Evolutionary conservation across 164 flowering plant genomes (phyloP).

Genomic region (Sextonia rubra): DNA sequence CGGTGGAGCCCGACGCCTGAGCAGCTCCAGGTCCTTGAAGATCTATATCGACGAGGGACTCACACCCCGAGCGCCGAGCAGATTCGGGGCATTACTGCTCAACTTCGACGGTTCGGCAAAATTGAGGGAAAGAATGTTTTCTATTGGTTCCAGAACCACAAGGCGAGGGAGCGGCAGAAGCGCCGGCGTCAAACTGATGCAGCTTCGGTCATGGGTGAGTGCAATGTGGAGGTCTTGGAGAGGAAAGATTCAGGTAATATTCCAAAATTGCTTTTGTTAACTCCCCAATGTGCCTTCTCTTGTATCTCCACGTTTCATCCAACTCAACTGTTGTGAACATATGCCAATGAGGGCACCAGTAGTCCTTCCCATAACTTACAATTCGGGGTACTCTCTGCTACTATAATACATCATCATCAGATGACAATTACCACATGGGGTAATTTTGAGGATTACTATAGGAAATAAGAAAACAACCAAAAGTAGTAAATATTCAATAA

Average conservation of each 20-base stretch:
- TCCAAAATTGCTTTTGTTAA: not conserved
- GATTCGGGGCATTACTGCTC: slow-evolving; percentile 72
- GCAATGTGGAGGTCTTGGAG: slow-evolving; percentile 17
- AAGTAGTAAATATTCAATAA: no score
- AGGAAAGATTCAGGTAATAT: slow-evolving; percentile 46
- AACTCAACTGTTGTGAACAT: no score
- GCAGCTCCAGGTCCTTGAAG: slow-evolving; percentile 63
- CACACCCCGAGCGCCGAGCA: slow-evolving; percentile 76
- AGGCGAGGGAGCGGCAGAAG: slow-evolving; percentile 84
- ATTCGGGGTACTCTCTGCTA: no score
- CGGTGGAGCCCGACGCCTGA: slow-evolving; percentile 93
- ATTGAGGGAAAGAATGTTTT: slow-evolving; percentile 92
- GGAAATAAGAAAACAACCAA: no score
- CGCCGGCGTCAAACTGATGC: slow-evolving; percentile 60
- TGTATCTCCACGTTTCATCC: no score
- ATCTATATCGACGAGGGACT: slow-evolving; percentile 62
- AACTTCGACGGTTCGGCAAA: slow-evolving; percentile 68
- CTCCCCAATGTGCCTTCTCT: not conserved
- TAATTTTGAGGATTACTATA: no score
- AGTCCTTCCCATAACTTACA: no score
- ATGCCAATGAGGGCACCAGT: no score
- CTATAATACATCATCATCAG: no score
- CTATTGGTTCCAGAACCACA: slow-evolving; percentile 96
- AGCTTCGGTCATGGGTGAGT: not conserved
- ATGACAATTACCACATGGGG: no score